Evolutionary conservation across 225 moss, liverwort and hornwort genomes (phyloP), one percentile per base, ranked within the genome.

Genomic region (Marchantia polymorpha): DNA sequence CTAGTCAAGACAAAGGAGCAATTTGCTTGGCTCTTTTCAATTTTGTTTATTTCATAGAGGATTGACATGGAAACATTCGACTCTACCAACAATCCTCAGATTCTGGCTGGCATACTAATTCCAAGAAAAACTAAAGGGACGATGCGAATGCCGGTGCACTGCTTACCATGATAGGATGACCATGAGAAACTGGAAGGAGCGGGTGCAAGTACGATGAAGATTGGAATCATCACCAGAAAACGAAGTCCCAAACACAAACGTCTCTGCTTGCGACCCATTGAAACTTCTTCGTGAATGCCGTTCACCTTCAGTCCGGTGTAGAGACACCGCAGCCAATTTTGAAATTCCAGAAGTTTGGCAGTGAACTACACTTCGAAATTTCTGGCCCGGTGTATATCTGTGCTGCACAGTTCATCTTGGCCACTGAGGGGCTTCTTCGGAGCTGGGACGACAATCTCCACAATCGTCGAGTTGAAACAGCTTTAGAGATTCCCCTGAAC

Each of bases 231-330:
- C 46, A 69, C 81, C 65, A 82, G 69, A 10, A 75, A 77, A 7
- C 81, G 81, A 49, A 82, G 76, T 49, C 81, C 76, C 66, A 82
- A 48, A 55, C 81, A 82, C 55, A 69, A 14, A 39, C 76, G 81
- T 52, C 65, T 26, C 76, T 82, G 76, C 76, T 82, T 82, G 29
- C 81, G 81, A 9, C 81, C 81, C 81, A 82, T 82, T 30, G 51
- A n/a, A 22, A 27, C 74, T 46, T 59, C 75, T 13, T 49, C 8
- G 29, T 48, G 3, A 26, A 50, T 29, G 50, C 25, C 54, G 26
- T 52, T 72, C 8, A n/a, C 70, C 49, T 20, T 22, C 10, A 47
- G 22, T 49, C 70, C 22, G 49, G 22, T 49, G 49, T 49, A 48
- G 14, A 58, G 13, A 58, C 39, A 39, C 39, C 39, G 5, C 39